Evolutionary conservation across 2,329 filamentous ascomycete species (phyloP).

Genomic region (Diplodia corticola): DNA sequence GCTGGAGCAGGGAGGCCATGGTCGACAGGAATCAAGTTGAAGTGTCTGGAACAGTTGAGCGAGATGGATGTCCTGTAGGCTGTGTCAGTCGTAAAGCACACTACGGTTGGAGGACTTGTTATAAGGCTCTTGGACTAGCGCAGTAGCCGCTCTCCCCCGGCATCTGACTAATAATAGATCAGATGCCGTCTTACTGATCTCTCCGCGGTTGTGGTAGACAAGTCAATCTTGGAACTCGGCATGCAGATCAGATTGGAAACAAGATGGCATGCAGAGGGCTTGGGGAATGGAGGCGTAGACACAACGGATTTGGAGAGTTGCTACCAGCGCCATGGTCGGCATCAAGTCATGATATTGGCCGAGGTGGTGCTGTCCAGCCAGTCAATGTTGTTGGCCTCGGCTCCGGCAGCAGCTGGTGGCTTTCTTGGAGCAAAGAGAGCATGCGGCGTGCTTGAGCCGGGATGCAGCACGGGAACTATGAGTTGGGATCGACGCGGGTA

Average conservation of each 20-base stretch:
- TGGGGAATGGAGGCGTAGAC: background rate
- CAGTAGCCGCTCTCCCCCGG: background rate
- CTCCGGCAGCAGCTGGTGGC: background rate
- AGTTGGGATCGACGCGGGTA: background rate
- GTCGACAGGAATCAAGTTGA: background rate
- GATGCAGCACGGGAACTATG: background rate
- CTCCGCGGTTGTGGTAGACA: too few species aligned
- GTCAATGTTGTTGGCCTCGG: background rate
- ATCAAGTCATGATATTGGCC: background rate
- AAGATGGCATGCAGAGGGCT: background rate
- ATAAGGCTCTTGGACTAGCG: background rate
- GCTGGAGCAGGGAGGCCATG: background rate
- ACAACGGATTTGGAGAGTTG: background rate
- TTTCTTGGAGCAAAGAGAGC: background rate
- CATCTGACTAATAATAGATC: background rate
- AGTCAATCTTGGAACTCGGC: background rate
- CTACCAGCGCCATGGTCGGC: background rate
- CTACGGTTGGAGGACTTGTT: background rate
- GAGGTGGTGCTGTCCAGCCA: background rate
- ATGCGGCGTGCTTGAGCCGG: background rate
- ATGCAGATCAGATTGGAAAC: background rate
- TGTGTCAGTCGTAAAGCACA: background rate
- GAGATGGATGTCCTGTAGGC: background rate
- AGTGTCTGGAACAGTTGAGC: background rate
- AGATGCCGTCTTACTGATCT: background rate